These are phyloP conservation scores for Chlorella sp. DNA, from an alignment of 139 green algal genomes.

Conservation along the genomic window DNA sequence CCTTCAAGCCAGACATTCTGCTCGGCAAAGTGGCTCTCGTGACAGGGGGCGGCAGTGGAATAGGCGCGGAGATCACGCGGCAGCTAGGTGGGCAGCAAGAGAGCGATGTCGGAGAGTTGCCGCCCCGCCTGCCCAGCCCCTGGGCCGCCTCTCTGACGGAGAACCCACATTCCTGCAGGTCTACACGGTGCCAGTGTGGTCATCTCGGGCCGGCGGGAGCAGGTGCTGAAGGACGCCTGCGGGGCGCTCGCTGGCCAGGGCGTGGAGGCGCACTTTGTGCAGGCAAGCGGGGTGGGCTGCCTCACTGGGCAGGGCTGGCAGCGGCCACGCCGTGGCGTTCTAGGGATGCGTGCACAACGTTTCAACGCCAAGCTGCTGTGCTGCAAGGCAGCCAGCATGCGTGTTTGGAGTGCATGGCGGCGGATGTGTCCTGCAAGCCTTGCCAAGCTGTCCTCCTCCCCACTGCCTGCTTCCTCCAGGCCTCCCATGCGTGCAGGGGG, in stretches of 20 bases:
- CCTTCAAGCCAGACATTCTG: conserved; percentile 44
- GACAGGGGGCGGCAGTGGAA: conserved; percentile 86
- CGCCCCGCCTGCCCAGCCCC: not conserved
- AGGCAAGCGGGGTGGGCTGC: conserved; percentile 32
- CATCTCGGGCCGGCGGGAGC: conserved; percentile 80
- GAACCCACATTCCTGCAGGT: conserved; percentile 55
- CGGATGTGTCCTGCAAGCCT: too few relatives aligned
- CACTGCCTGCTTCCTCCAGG: too few relatives aligned
- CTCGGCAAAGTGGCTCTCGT: conserved; percentile 76
- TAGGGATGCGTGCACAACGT: too few relatives aligned
- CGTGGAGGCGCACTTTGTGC: conserved; percentile 60
- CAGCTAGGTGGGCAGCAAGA: conserved; percentile 76
- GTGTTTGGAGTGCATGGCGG: too few relatives aligned
- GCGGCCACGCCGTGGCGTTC: not conserved
- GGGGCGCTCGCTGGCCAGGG: conserved; percentile 55
- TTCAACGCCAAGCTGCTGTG: too few relatives aligned
- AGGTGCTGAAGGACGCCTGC: conserved; percentile 72
- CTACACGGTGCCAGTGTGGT: conserved; percentile 83
- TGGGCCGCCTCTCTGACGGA: not conserved
- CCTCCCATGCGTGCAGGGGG: not conserved
- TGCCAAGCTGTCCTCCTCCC: too few relatives aligned
- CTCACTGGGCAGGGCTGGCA: not conserved
- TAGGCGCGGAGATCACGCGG: conserved; percentile 86
- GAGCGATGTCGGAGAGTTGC: not conserved
- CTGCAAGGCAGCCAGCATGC: too few relatives aligned